A percentile compares a stretch with the other conserved stretches of the same genome.
These are phyloP conservation scores for Irpex sp. DNA, from an alignment of 1,284 basidiomycete genomes.

Conservation along the genomic window DNA sequence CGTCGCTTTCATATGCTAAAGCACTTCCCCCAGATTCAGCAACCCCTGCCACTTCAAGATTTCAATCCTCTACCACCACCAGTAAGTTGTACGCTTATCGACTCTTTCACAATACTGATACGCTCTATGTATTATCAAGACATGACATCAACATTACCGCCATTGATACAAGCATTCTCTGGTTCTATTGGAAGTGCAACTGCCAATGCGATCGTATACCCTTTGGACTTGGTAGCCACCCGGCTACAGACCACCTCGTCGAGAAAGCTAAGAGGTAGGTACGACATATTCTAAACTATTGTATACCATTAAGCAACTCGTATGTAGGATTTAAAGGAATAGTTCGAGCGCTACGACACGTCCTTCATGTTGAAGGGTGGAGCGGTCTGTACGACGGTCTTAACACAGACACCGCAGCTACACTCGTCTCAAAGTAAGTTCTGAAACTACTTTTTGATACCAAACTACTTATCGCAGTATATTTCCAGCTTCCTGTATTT, in stretches of 20 bases:
- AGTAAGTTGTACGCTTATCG: neutral
- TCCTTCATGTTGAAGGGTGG: conserved; percentile 37
- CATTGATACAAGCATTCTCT: conserved; percentile 52
- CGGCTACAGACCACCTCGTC: conserved; percentile 30
- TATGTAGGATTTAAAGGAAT: conserved; percentile 31
- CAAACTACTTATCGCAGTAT: neutral
- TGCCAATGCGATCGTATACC: conserved; percentile 50
- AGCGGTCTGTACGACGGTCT: conserved; percentile 47
- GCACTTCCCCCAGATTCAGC: neutral
- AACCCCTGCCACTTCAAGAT: neutral
- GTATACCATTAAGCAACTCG: neutral
- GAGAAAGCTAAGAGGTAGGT: conserved; percentile 14
- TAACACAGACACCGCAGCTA: conserved; percentile 47
- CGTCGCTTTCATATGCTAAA: neutral
- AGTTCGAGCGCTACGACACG: conserved; percentile 32
- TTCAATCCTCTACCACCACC: neutral
- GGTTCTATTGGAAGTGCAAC: conserved; percentile 51
- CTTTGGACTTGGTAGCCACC: conserved; percentile 51
- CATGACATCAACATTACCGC: conserved; percentile 56
- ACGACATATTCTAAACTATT: conserved; percentile 1
- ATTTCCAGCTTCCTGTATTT: conserved; percentile 39
- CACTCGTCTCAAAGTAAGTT: conserved; percentile 48
- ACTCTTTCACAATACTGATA: neutral
- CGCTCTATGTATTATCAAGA: neutral
- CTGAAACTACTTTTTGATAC: neutral